Conservation (phyloP, 129 eudicot species). For the Artemisia tridentata region DNA sequence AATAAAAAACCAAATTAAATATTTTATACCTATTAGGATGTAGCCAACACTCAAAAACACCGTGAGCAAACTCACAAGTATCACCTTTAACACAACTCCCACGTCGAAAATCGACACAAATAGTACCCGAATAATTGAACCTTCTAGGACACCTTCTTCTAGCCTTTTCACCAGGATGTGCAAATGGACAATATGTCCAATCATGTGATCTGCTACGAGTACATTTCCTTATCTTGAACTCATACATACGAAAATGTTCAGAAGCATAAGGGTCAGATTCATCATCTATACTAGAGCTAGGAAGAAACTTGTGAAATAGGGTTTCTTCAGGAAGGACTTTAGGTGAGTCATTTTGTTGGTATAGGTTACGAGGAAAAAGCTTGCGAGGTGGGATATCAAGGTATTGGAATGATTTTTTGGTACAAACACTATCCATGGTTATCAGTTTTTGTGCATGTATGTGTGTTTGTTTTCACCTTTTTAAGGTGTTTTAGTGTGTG, state of each 20-base stretch:
- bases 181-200: slow-evolving; percentile 93
- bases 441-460: too few relatives aligned
- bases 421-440: slow-evolving; percentile 44
- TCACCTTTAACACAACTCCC: slow-evolving; percentile 68
- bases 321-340: slow-evolving; percentile 33
- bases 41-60: slow-evolving; percentile 86
- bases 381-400: slow-evolving; percentile 82
- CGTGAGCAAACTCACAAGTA: slow-evolving; percentile 72
- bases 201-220: slow-evolving; percentile 75
- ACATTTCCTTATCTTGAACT: slow-evolving; percentile 77
- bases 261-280: slow-evolving; percentile 59
- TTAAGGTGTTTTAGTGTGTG: not conserved
- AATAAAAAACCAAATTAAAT: too few relatives aligned
- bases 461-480: too few relatives aligned
- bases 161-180: slow-evolving; percentile 88
- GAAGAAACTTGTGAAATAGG: slow-evolving; percentile 50
- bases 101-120: slow-evolving; percentile 64
- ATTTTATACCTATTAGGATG: slow-evolving; percentile 38
- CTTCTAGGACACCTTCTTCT: slow-evolving; percentile 70
- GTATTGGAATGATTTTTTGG: slow-evolving; percentile 49
- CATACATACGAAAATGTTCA: slow-evolving; percentile 73
- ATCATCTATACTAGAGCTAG: slow-evolving; percentile 43
- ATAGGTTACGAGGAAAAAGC: slow-evolving; percentile 41
- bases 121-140: slow-evolving; percentile 54
- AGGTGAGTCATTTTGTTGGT: slow-evolving; percentile 15